A percentile compares a stretch with the other conserved stretches of the same genome.
Conservation (phyloP, 495 filamentous ascomycete genomes). For the Aspergillus ellipticus region DNA sequence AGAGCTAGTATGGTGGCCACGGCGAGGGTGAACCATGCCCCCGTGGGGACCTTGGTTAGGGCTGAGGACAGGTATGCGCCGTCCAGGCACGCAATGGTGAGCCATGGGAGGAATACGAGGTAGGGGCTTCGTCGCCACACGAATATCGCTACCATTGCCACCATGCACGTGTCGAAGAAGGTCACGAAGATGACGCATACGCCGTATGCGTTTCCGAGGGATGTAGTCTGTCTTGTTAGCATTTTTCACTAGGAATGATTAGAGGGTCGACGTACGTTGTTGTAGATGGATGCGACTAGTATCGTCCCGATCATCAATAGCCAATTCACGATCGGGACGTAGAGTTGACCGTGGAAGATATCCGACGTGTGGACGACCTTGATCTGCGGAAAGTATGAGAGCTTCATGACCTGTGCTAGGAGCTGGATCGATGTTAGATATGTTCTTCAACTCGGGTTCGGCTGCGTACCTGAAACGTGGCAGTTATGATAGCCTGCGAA, state of each 20-base stretch:
- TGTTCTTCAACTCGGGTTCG: background rate
- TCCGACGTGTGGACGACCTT: constrained; percentile 63
- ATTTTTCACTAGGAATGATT: background rate
- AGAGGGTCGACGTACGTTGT: constrained; percentile 48
- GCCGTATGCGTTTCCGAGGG: constrained; percentile 50
- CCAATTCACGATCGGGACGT: constrained; percentile 71
- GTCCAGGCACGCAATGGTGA: constrained; percentile 59
- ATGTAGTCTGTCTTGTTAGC: constrained; percentile 35
- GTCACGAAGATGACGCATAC: constrained; percentile 74
- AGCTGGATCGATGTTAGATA: constrained; percentile 38
- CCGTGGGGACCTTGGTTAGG: constrained; percentile 64
- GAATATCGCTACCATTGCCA: constrained; percentile 61
- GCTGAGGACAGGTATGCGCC: constrained; percentile 63
- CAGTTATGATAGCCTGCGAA: constrained; percentile 75
- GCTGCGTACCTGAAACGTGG: constrained; percentile 51
- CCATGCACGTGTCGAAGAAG: constrained; percentile 69
- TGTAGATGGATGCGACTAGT: constrained; percentile 69
- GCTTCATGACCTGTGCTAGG: constrained; percentile 67
- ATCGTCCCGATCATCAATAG: constrained; percentile 70
- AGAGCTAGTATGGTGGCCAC: constrained; percentile 55
- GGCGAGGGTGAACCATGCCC: constrained; percentile 71
- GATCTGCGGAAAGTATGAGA: constrained; percentile 72
- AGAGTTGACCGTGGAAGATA: constrained; percentile 66
- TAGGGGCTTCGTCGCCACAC: constrained; percentile 60
- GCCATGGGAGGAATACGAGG: constrained; percentile 57